Conservation (phyloP, 2,329 filamentous ascomycete genomes). For the Microdochium nivale region DNA sequence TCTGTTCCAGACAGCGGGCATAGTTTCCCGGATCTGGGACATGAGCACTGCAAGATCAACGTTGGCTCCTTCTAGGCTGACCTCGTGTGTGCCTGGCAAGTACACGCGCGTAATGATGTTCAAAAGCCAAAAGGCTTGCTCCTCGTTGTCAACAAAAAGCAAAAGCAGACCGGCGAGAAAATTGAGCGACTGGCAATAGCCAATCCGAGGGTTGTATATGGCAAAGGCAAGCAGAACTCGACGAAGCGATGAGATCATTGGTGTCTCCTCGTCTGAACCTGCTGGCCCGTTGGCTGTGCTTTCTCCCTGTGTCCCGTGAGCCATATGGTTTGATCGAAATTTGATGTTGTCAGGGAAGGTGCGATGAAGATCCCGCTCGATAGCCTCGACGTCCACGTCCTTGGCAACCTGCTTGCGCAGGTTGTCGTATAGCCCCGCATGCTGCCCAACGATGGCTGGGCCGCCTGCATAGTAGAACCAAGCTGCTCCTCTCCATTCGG, state of each 20-base stretch:
- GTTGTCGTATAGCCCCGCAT: conserved; percentile 68
- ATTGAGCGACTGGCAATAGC: conserved; percentile 93
- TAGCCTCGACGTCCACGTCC: conserved; percentile 73
- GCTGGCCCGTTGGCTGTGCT: conserved; percentile 13
- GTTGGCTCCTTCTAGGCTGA: conserved; percentile 83
- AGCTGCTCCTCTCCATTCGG: conserved; percentile 87
- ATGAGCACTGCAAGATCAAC: conserved; percentile 92
- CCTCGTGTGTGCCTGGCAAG: conserved; percentile 84
- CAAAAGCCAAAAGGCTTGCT: conserved; percentile 86
- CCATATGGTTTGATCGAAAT: conserved; percentile 58
- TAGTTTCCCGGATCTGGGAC: conserved; percentile 71
- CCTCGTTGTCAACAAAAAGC: conserved; percentile 79
- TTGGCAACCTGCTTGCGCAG: conserved; percentile 58
- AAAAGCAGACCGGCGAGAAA: conserved; percentile 87
- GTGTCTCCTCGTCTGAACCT: conserved; percentile 48
- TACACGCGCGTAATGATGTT: conserved; percentile 86
- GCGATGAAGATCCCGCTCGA: conserved; percentile 86
- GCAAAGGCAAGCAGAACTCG: conserved; percentile 85
- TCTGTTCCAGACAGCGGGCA: conserved; percentile 80
- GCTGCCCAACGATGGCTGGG: conserved; percentile 65
- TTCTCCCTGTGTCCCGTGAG: conserved; percentile 21
- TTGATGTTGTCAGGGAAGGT: conserved; percentile 91
- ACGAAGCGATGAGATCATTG: conserved; percentile 72
- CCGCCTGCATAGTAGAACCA: conserved; percentile 97
- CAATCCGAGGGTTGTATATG: conserved; percentile 82